Percentiles rank a stretch among this genome's conserved stretches.
phyloP scores from a whole-genome alignment of 805 yeast species.

The Hanseniaspora pseudoguilliermondii region DNA sequence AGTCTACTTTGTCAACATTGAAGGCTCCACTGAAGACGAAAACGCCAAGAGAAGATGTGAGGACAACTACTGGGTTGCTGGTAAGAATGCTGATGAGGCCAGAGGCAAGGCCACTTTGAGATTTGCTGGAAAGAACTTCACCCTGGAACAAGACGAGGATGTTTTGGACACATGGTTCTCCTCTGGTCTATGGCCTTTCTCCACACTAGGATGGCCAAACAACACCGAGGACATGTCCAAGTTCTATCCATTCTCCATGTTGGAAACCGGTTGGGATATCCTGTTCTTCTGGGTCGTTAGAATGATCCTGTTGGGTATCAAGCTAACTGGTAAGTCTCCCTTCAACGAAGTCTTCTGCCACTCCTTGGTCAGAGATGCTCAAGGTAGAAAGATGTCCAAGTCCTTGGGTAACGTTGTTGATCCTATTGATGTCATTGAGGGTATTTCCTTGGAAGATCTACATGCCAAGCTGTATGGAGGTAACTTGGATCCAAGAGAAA shows the following conservation, averaged over 20 bases:
- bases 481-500: conserved; percentile 79
- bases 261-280: conserved; percentile 99
- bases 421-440: conserved; percentile 85
- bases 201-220: conserved; percentile 93
- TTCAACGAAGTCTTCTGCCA: conserved; percentile 96
- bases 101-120: conserved; percentile 59
- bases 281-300: conserved; percentile 97
- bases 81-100: conserved; percentile 74
- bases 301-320: conserved; percentile 84
- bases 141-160: conserved; percentile 90
- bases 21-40: conserved; percentile 45
- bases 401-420: conserved; percentile 94
- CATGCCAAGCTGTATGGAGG: conserved; percentile 68
- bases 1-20: conserved; percentile 73
- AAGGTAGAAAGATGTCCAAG: conserved; percentile 98
- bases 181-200: conserved; percentile 94
- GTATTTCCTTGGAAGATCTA: conserved; percentile 67
- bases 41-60: conserved; percentile 39
- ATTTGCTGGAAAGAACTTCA: conserved; percentile 57
- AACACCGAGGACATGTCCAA: conserved; percentile 56
- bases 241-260: conserved; percentile 82
- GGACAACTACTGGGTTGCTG: conserved; percentile 81
- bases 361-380: conserved; percentile 96
- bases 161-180: conserved; percentile 98
- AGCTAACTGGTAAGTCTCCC: conserved; percentile 82